Percentiles rank a stretch among this genome's conserved stretches.
Evolutionary conservation across 2,329 filamentous ascomycete species (phyloP).

Genomic region (Dothiorella sarmentorum): DNA sequence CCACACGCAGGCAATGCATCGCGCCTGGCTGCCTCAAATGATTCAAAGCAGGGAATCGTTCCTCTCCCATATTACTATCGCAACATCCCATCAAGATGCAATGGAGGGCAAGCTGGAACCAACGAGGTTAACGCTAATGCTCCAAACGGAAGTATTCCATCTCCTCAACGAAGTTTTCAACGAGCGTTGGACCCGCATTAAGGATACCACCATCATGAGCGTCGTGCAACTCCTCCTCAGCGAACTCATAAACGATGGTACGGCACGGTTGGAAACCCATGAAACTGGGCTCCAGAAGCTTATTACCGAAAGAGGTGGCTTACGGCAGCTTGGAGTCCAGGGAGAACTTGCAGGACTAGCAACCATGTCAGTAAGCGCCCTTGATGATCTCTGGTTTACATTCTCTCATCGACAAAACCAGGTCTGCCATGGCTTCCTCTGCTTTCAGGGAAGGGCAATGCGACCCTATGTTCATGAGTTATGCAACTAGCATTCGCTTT

Average conservation of each 20-base stretch:
- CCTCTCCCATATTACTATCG: constrained; percentile 36
- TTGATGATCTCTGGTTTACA: neutral
- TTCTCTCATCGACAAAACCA: neutral
- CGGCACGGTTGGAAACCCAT: constrained; percentile 26
- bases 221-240: constrained; percentile 35
- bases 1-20: constrained; percentile 32
- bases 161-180: constrained; percentile 29
- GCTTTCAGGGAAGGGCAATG: constrained; percentile 32
- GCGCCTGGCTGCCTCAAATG: constrained; percentile 34
- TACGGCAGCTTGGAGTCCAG: constrained; percentile 29
- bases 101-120: constrained; percentile 29
- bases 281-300: constrained; percentile 31
- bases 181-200: constrained; percentile 24
- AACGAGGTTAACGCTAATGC: constrained; percentile 26
- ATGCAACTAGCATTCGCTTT: neutral
- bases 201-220: constrained; percentile 37
- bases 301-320: constrained; percentile 33
- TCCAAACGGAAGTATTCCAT: constrained; percentile 36
- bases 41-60: constrained; percentile 34
- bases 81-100: constrained; percentile 34
- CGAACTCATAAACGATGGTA: constrained; percentile 31
- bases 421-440: constrained; percentile 29
- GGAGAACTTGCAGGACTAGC: constrained; percentile 31
- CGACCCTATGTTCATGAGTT: constrained; percentile 28
- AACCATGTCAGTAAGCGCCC: neutral